phyloP scores from a whole-genome alignment of 345 rosid species.

The Laguncularia racemosa region DNA sequence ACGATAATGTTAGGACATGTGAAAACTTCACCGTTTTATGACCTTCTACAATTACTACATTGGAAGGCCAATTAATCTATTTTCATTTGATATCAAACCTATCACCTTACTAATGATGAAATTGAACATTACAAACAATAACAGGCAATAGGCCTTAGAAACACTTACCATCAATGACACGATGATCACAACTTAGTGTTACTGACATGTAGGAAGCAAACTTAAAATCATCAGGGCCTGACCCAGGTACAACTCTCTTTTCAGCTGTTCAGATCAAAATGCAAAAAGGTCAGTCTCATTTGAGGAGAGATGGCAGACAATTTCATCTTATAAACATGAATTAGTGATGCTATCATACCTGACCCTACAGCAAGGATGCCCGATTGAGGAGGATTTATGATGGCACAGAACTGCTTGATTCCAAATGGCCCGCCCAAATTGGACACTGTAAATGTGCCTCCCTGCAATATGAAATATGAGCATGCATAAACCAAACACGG shows the following conservation, averaged over 20 bases:
- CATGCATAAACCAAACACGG: too few species aligned
- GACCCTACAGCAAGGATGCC: slow-evolving; percentile 94
- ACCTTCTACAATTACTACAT: too few species aligned
- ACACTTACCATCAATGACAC: slow-evolving; percentile 78
- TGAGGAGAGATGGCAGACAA: slow-evolving; percentile 1
- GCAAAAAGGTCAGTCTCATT: background rate
- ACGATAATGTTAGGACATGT: too few species aligned
- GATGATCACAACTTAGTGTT: slow-evolving; percentile 95
- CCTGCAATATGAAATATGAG: slow-evolving; percentile 33
- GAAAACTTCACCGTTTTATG: background rate
- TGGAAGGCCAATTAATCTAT: too few species aligned
- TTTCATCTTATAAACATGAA: background rate
- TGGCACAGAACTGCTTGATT: slow-evolving; percentile 88
- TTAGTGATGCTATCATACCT: slow-evolving; percentile 34
- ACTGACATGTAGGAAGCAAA: slow-evolving; percentile 79
- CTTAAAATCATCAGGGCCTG: slow-evolving; percentile 52
- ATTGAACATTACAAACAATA: too few species aligned
- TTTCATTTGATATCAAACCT: too few species aligned
- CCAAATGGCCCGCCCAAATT: slow-evolving; percentile 99
- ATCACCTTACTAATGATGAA: too few species aligned
- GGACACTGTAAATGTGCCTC: slow-evolving; percentile 93
- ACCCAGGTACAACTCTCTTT: slow-evolving; percentile 77
- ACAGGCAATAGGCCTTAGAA: background rate
- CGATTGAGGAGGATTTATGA: slow-evolving; percentile 91
- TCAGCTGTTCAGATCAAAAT: slow-evolving; percentile 50